These are phyloP conservation scores for Talaromyces pinophilus DNA, from an alignment of 2,329 filamentous ascomycete genomes.

Conservation along the genomic window DNA sequence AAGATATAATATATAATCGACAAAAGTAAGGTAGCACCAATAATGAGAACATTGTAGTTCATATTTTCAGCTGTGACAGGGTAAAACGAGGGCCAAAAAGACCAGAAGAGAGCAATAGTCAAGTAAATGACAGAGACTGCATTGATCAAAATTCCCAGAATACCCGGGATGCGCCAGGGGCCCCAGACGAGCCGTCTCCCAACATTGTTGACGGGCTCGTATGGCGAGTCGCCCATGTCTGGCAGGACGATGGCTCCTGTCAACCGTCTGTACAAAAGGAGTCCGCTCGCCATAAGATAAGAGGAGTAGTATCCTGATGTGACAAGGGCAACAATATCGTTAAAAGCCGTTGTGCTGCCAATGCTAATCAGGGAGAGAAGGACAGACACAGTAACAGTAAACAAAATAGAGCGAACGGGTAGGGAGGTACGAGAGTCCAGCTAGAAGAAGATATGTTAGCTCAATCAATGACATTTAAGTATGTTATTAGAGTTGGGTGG, in stretches of 20 bases:
- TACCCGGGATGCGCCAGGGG: constrained; percentile 12
- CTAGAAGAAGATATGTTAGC: not conserved
- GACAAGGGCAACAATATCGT: constrained; percentile 53
- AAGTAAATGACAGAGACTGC: constrained; percentile 7
- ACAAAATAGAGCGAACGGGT: constrained; percentile 41
- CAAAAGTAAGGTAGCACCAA: constrained; percentile 46
- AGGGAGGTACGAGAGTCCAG: constrained; percentile 26
- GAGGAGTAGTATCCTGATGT: constrained; percentile 52
- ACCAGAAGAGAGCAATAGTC: constrained; percentile 11
- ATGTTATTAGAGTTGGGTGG: constrained; percentile 29
- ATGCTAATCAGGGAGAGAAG: constrained; percentile 50
- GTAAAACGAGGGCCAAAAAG: constrained; percentile 36
- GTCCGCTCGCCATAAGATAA: constrained; percentile 45
- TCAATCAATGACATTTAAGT: not conserved
- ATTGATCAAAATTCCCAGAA: constrained; percentile 15
- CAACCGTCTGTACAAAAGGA: constrained; percentile 8
- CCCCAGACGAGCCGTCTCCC: constrained; percentile 8
- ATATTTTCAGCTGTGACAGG: constrained; percentile 41
- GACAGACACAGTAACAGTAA: constrained; percentile 31
- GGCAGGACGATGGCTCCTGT: constrained; percentile 9
- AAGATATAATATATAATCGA: constrained; percentile 52
- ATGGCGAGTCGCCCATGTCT: not conserved
- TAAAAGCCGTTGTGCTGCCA: constrained; percentile 52
- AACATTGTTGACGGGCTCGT: constrained; percentile 15
- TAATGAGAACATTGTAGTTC: constrained; percentile 54